Conservation (phyloP, 148 eudicot species). For the Diospyros kaki region DNA sequence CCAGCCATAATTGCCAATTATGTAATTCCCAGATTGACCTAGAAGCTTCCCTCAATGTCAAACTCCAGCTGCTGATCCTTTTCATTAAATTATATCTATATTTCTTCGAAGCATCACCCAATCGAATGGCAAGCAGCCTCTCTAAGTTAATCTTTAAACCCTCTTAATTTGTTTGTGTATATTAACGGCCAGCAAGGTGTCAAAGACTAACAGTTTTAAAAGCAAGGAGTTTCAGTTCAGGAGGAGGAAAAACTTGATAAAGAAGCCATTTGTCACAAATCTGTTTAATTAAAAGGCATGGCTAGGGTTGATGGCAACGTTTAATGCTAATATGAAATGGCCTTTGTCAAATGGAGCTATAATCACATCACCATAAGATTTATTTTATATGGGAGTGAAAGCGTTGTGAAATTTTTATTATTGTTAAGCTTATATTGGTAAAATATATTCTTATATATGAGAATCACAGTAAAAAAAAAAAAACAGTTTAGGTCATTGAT, state of each 20-base stretch:
- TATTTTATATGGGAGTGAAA: too few species aligned
- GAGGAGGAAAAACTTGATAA: not conserved
- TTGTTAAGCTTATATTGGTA: too few species aligned
- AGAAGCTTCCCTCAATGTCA: slow-evolving; percentile 9
- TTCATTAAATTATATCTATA: too few species aligned
- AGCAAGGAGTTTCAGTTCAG: too few species aligned
- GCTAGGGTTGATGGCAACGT: not conserved
- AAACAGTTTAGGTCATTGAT: too few species aligned
- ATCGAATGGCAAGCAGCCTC: not conserved
- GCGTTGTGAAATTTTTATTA: too few species aligned
- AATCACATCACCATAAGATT: too few species aligned
- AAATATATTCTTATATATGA: too few species aligned
- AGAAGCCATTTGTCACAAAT: slow-evolving; percentile 12
- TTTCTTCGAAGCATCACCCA: not conserved
- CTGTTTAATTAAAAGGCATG: not conserved
- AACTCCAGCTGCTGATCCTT: not conserved
- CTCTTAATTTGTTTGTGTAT: not conserved
- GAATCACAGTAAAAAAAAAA: too few species aligned
- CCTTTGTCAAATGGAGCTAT: too few species aligned
- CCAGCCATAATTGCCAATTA: not conserved
- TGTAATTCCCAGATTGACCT: slow-evolving; percentile 1
- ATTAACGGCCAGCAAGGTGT: not conserved
- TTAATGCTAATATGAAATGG: not conserved
- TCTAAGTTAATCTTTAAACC: not conserved
- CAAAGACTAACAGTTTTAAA: too few species aligned